phyloP scores from a whole-genome alignment of 2,329 filamentous ascomycete species.

The Aspergillus bombycis region DNA sequence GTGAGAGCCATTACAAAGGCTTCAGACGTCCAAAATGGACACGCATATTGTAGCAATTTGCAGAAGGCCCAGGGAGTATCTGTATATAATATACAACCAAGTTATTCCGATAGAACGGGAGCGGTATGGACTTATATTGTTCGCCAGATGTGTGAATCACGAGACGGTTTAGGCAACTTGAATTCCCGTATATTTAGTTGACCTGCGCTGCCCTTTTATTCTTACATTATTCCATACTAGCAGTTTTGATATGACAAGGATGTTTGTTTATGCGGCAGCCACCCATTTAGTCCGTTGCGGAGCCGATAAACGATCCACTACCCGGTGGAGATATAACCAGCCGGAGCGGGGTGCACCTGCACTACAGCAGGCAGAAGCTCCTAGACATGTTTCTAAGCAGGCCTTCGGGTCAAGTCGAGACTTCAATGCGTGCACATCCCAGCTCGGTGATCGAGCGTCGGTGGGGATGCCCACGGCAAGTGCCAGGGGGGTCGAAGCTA shows the following conservation, averaged over 20 bases:
- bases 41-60: not conserved
- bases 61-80: not conserved
- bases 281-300: not conserved
- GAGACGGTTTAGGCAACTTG: not conserved
- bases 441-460: not conserved
- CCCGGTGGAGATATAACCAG: not conserved
- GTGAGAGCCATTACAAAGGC: not conserved
- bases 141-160: not conserved
- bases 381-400: not conserved
- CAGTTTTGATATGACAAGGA: not conserved
- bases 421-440: not conserved
- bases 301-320: not conserved
- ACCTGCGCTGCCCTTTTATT: not conserved
- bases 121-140: not conserved
- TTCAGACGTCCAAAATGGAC: not conserved
- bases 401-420: not conserved
- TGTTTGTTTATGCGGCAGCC: not conserved
- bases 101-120: not conserved
- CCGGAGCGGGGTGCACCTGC: not conserved
- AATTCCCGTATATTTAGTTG: not conserved
- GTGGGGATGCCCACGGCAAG: not conserved
- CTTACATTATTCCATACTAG: not conserved
- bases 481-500: not conserved
- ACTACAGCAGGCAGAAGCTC: not conserved
- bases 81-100: not conserved